Evolutionary conservation across 257 asterid species (phyloP).

Genomic region (Penstemon newberryi): DNA sequence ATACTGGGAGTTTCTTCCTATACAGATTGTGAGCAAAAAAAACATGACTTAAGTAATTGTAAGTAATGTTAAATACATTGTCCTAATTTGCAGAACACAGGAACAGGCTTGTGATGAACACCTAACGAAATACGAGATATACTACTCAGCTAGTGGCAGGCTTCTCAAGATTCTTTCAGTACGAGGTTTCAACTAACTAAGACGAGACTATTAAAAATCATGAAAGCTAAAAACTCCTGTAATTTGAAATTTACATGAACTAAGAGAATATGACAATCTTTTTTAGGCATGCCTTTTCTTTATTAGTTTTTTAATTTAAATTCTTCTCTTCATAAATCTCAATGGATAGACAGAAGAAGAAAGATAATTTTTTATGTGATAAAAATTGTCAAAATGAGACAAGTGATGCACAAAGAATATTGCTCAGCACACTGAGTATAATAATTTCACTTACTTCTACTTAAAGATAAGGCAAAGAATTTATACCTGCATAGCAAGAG

Average conservation of each 20-base stretch:
- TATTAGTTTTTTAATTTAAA: neutral
- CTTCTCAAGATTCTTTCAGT: conserved; percentile 9
- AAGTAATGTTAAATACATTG: neutral
- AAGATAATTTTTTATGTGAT: no score
- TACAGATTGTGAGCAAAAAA: neutral
- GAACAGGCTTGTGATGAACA: neutral
- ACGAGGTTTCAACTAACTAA: neutral
- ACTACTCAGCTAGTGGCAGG: neutral
- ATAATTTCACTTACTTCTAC: neutral
- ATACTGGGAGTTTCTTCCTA: conserved; percentile 2
- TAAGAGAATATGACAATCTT: conserved; percentile 18
- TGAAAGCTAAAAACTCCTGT: neutral
- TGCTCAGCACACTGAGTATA: neutral
- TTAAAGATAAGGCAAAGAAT: conserved; percentile 7
- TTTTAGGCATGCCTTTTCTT: neutral
- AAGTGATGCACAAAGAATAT: neutral
- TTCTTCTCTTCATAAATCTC: neutral
- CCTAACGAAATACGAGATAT: conserved; percentile 2
- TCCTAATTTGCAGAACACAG: conserved; percentile 1
- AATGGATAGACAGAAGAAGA: conserved; percentile 6
- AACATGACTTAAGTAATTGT: conserved; percentile 3
- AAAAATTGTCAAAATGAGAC: neutral
- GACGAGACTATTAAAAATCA: neutral
- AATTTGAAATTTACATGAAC: neutral
- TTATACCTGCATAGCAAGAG: conserved; percentile 94